Base-by-base conservation (phyloP, 2,329 filamentous ascomycete species). In the Macrophomina phaseolina region DNA sequence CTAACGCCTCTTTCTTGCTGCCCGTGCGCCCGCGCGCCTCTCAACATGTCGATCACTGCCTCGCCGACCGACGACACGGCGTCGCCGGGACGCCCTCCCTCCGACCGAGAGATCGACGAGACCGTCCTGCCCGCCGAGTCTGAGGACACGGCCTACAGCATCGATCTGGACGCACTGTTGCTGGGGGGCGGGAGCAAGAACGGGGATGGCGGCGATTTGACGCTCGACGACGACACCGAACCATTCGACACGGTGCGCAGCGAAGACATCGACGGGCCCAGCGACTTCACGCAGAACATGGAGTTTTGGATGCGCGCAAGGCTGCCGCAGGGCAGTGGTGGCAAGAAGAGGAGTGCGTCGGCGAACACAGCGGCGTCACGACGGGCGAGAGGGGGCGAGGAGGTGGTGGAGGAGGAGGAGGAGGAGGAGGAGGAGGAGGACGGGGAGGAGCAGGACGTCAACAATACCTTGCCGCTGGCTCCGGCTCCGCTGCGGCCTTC, bases 251-350 rank as follows among this genome's bases (percentile, higher is more conserved):
- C 73, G 11, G 73, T 80, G 18, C 71, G 76, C 12, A 79, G 74
- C 46, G 79, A 78, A 68, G 78, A 80, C 14, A 76, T 80, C 32
- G 78, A 78, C 51, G 78, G 78, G 6, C 78, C 78, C 2, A 77
- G 77, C 58, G 78, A 80, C 69, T 80, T 80, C 67, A 80, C 78
- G 6, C 75, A 77, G 74, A 80, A 80, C 69, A 78, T 80, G 77
- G 79, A 78, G 40, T 79, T 76, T 69, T 80, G 77, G 77, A 80
- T 80, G 78, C 76, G 76, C 2, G 71, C 76, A 32, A 73, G 76
- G 62, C 69, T 78, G 42, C 72, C 74, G 45, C 38, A 23, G 23
- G 23, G 23, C 23, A 23, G 32, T 5, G 40, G 14, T 64, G 71
- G 64, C 65, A 34, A 58, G 58, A 49, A 28, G 42, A 42, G 18